These are phyloP conservation scores for Phytopythium chamaehyphon DNA, from an alignment of 352 stramenopile genomes.

Conservation along the genomic window DNA sequence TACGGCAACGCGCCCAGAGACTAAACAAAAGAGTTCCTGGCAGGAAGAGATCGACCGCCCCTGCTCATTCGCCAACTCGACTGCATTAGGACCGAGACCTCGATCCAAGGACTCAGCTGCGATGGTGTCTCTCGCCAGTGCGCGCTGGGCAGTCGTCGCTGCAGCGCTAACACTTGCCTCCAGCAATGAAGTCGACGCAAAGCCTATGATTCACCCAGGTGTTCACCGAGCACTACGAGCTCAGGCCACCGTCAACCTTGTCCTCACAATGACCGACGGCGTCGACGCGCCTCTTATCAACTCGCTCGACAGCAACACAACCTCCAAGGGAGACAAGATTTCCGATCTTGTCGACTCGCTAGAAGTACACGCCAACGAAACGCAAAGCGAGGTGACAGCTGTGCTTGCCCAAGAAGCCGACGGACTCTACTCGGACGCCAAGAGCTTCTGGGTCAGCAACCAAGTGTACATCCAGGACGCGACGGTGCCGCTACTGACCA, in stretches of 20 bases:
- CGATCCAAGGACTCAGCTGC: too few species aligned
- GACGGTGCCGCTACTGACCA: conserved; percentile 11
- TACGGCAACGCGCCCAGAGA: too few species aligned
- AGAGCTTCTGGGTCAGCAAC: conserved; percentile 31
- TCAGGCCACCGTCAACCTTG: conserved; percentile 30
- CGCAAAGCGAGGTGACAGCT: conserved; percentile 2
- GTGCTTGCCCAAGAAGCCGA: conserved; percentile 10
- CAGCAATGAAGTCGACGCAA: not conserved
- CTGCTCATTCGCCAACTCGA: too few species aligned
- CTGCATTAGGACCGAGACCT: too few species aligned
- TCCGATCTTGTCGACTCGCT: conserved; percentile 2
- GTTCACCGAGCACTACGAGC: conserved; percentile 24
- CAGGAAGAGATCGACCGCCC: too few species aligned
- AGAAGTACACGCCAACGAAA: not conserved
- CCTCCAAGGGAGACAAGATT: conserved; percentile 15
- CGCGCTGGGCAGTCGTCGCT: too few species aligned
- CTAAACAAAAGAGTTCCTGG: too few species aligned
- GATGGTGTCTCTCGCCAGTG: too few species aligned
- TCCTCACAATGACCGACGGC: conserved; percentile 23
- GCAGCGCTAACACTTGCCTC: too few species aligned
- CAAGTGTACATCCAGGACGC: conserved; percentile 22
- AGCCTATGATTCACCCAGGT: conserved; percentile 7
- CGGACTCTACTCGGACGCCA: not conserved
- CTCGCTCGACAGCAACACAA: conserved; percentile 13
- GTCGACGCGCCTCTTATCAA: conserved; percentile 9